Percentiles rank a stretch among this genome's conserved stretches.
These are phyloP conservation scores for Paxillus ammoniavirescens DNA, from an alignment of 768 basidiomycete genomes.

Conservation along the genomic window DNA sequence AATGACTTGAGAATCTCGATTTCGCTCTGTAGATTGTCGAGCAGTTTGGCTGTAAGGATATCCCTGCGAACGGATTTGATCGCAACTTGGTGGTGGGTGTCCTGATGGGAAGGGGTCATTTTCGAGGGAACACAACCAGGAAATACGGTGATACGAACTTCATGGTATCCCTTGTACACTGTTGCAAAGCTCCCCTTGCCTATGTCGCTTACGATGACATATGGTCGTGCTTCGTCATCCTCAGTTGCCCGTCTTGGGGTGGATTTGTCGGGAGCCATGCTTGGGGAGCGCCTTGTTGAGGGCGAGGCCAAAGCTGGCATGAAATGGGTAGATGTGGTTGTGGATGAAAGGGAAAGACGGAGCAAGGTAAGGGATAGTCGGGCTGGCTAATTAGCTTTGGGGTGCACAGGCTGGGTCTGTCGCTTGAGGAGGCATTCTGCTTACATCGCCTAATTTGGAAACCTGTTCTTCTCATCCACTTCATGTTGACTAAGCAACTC, in stretches of 20 bases:
- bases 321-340: conserved; percentile 4
- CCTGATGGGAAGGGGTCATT: conserved; percentile 42
- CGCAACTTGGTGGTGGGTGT: conserved; percentile 76
- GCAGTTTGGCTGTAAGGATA: conserved; percentile 85
- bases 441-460: conserved; percentile 23
- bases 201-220: conserved; percentile 72
- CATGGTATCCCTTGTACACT: conserved; percentile 91
- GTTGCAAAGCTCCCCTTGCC: conserved; percentile 95
- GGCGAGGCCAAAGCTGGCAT: conserved; percentile 23
- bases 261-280: conserved; percentile 29
- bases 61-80: conserved; percentile 92
- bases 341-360: conserved; percentile 9
- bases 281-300: conserved; percentile 16
- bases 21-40: conserved; percentile 98
- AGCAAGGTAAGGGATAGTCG: background rate
- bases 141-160: conserved; percentile 47
- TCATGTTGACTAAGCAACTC: conserved; percentile 17
- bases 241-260: conserved; percentile 36
- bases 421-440: conserved; percentile 17
- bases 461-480: conserved; percentile 22
- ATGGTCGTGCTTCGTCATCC: conserved; percentile 73
- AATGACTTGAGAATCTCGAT: conserved; percentile 95
- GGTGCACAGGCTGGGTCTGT: conserved; percentile 14
- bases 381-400: conserved; percentile 26
- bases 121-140: background rate